These are phyloP conservation scores for Leccinum subrobustum DNA, from an alignment of 1,284 basidiomycete species.

Conservation along the genomic window DNA sequence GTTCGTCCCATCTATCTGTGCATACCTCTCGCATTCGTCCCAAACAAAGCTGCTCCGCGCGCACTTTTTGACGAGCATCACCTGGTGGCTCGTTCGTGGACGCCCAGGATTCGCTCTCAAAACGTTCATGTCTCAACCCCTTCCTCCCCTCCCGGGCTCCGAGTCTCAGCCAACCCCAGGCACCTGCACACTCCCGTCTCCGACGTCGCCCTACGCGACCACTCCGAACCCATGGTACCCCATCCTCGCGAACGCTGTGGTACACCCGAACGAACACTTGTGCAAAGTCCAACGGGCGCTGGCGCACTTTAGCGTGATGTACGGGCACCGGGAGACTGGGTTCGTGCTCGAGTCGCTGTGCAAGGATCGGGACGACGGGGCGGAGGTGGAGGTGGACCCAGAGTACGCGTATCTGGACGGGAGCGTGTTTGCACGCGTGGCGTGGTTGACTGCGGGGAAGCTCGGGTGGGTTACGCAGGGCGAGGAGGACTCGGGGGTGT, in stretches of 20 bases:
- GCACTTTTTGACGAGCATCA: conserved; percentile 36
- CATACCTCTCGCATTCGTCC: conserved; percentile 14
- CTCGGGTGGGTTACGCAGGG: conserved; percentile 56
- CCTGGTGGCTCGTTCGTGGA: conserved; percentile 39
- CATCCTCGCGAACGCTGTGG: conserved; percentile 29
- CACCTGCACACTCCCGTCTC: neutral
- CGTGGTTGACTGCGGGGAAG: conserved; percentile 47
- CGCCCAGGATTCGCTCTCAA: conserved; percentile 30
- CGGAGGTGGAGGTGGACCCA: conserved; percentile 25
- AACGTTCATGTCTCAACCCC: conserved; percentile 27
- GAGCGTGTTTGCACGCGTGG: conserved; percentile 54
- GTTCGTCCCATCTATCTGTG: no score
- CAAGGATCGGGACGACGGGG: conserved; percentile 12
- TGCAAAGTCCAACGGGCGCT: conserved; percentile 59
- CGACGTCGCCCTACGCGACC: neutral
- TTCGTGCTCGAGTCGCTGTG: conserved; percentile 29
- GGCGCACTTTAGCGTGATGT: conserved; percentile 49
- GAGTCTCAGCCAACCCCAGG: neutral
- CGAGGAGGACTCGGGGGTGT: conserved; percentile 29
- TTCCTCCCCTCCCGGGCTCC: neutral
- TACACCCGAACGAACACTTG: conserved; percentile 59
- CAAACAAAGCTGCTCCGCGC: conserved; percentile 32
- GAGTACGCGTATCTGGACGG: conserved; percentile 53
- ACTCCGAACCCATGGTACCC: conserved; percentile 2
- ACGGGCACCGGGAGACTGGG: conserved; percentile 42